Conservation (phyloP, 1,284 basidiomycete genomes). For the Meripilus lineatus region DNA sequence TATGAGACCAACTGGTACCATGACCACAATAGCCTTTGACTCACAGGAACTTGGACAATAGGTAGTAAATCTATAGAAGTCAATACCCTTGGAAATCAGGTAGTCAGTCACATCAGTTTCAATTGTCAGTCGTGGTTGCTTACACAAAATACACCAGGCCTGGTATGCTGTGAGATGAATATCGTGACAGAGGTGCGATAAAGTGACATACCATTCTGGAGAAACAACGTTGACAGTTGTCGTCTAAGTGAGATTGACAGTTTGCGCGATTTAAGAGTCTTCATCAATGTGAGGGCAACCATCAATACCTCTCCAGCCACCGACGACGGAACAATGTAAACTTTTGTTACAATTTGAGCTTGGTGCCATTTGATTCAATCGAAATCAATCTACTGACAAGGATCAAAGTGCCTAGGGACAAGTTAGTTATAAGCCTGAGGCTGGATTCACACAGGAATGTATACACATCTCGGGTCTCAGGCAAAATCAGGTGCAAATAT, state of each 20-base stretch:
- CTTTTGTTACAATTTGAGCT: constrained; percentile 14
- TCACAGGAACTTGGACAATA: no score
- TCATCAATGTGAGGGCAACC: no score
- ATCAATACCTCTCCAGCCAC: constrained; percentile 12
- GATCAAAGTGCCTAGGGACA: constrained; percentile 50
- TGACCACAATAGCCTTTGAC: no score
- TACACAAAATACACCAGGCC: constrained; percentile 17
- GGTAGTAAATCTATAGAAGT: no score
- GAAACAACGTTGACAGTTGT: constrained; percentile 9
- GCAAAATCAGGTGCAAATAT: background rate
- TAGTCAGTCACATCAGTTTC: no score
- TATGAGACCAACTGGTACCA: no score
- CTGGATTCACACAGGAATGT: background rate
- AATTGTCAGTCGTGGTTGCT: no score
- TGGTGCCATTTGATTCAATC: constrained; percentile 14
- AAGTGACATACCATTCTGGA: constrained; percentile 18
- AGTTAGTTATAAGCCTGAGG: no score
- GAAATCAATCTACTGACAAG: constrained; percentile 26
- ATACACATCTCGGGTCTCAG: background rate
- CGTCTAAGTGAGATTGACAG: no score
- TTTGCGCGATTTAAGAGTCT: no score
- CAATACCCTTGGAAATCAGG: no score
- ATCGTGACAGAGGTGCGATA: no score
- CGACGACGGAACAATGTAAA: constrained; percentile 16
- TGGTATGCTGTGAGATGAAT: constrained; percentile 2